phyloP scores from a whole-genome alignment of 257 asterid species.

The Vinca minor region DNA sequence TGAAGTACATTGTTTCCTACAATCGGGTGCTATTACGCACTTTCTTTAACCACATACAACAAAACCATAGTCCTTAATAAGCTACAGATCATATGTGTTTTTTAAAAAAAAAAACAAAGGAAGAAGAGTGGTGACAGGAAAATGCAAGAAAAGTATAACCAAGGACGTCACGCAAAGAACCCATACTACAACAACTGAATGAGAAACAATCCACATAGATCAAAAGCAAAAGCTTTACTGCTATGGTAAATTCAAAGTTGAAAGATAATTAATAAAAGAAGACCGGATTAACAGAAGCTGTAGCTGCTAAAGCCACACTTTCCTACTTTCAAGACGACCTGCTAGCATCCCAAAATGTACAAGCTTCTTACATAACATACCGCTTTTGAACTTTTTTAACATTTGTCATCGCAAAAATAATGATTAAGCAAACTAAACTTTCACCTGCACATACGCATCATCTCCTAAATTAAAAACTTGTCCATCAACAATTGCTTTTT shows the following conservation, averaged over 20 bases:
- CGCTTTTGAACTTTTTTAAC: no score
- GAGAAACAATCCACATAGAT: neutral
- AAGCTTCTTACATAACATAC: no score
- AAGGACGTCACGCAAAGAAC: neutral
- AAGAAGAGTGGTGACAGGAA: neutral
- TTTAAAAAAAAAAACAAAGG: neutral
- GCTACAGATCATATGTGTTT: neutral
- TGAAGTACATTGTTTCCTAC: neutral
- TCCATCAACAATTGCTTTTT: constrained; percentile 44
- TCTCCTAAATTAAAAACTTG: constrained; percentile 40
- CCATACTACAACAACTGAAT: neutral
- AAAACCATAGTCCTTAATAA: neutral
- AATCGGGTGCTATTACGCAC: neutral
- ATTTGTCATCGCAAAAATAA: neutral
- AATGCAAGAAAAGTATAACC: neutral
- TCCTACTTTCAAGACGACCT: no score
- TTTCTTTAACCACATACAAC: neutral
- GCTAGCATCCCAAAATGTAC: no score
- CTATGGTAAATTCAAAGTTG: neutral
- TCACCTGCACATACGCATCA: constrained; percentile 60
- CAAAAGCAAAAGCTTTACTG: neutral
- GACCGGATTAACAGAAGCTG: neutral
- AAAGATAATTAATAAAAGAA: neutral
- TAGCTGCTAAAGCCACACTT: neutral
- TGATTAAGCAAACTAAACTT: neutral